Base-by-base conservation (phyloP, 331 rosid species). In the Malus hybrid region DNA sequence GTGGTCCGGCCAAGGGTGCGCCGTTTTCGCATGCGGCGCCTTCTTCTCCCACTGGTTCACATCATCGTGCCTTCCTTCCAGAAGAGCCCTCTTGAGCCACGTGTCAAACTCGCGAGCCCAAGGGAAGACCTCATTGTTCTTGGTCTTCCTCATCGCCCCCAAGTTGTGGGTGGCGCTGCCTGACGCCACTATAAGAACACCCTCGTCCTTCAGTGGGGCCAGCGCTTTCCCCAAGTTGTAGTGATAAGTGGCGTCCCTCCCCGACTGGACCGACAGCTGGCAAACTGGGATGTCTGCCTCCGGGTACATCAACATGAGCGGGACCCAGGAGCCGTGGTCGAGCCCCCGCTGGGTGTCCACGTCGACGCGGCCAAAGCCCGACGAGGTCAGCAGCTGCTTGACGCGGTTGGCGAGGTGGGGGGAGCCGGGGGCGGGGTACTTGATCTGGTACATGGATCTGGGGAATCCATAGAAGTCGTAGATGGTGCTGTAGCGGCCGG, bases 311-410 rank as follows among this genome's bases (percentile, higher is more conserved):
- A 93, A 52, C 72, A 86, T 65, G 5, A 93, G 89, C 4, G 94
- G 98, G 66, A 91, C 90, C 96, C 97, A 93, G 5, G 96, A 95
- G 30, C 97, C 96, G 63, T 93, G 98, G 58, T 93, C 98, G 14
- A 93, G 91, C 36, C 98, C 98, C 19, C 94, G 81, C 12, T 78
- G 84, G 15, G 10, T 68, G 66, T 89, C 93, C 74, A 88, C 93
- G 6, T 87, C 90, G 1, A 93, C 94, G 0, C 71, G 85, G 68
- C 71, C 34, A 63, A 81, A 64, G 18, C 96, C 96, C 0, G 90
- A 80, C 39, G 72, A 71, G 8, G 64, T n/a, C 3, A 93, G 86
- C 32, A 90, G 77, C 24, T 89, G 84, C 79, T 93, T 93, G 77
- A 89, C 93, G 73, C 87, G 89, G 80, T 42, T 87, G 7, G 94